These are phyloP conservation scores for Trichoderma brevicompactum DNA, from an alignment of 2,329 filamentous ascomycete genomes.

Conservation along the genomic window DNA sequence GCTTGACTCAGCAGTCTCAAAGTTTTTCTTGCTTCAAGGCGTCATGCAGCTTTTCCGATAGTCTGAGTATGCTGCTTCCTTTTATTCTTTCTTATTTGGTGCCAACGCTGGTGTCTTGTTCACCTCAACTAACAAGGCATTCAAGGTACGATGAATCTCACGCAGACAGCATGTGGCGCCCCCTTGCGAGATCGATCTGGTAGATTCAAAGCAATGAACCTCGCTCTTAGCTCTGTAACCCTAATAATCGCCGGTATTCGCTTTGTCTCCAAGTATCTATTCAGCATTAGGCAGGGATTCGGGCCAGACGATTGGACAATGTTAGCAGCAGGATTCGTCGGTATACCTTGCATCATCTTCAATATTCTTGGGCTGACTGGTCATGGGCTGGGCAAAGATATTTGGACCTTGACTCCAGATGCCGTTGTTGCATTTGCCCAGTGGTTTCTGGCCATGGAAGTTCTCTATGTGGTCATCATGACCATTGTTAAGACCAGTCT, in stretches of 20 bases:
- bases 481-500: slow-evolving; percentile 48
- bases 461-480: slow-evolving; percentile 47
- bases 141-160: slow-evolving; percentile 17
- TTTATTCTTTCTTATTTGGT: background rate
- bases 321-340: slow-evolving; percentile 33
- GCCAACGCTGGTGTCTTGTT: background rate
- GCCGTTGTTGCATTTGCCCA: slow-evolving; percentile 34
- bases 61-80: slow-evolving; percentile 1
- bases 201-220: slow-evolving; percentile 19
- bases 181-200: slow-evolving; percentile 4
- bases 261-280: slow-evolving; percentile 36
- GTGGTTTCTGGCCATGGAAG: slow-evolving; percentile 42
- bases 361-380: slow-evolving; percentile 33
- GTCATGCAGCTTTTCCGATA: slow-evolving; percentile 24
- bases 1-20: background rate
- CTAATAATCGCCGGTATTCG: slow-evolving; percentile 31
- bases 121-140: background rate
- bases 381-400: slow-evolving; percentile 41
- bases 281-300: slow-evolving; percentile 39
- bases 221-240: slow-evolving; percentile 32
- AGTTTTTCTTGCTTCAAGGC: slow-evolving; percentile 11
- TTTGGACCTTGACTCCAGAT: slow-evolving; percentile 39
- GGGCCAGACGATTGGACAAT: slow-evolving; percentile 42
- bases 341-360: slow-evolving; percentile 35
- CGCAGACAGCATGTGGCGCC: slow-evolving; percentile 1